Base-by-base conservation (phyloP, 179 eudicot species). In the Silene noctiflora region DNA sequence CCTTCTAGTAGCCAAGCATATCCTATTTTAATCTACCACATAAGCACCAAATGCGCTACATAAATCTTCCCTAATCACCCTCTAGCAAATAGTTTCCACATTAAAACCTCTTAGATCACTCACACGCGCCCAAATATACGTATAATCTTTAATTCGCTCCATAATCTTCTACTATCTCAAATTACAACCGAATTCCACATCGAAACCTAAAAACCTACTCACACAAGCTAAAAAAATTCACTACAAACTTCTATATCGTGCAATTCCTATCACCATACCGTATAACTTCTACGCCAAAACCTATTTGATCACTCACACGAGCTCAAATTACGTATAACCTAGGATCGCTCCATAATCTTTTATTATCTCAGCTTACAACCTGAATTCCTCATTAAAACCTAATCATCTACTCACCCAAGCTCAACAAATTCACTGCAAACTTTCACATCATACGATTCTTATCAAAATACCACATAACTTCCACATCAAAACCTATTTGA, bases 1-100 rank as follows among this genome's bases (percentile, higher is more conserved):
- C 73, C 14, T 17, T 21, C 16, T 21, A 20, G 3, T 35, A 21
- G 16, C 25, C n/a, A 46, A 69, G n/a, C 35, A 44, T 24, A 69
- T 69, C 59, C 5, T 46, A 46, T 69, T 56, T 19, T 22, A 7
- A 55, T 22, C 74, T 71, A 71, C 24, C 35, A 12, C 74, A 11
- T 13, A 22, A 6, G 59, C 59, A 71, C 61, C 44, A 14, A 71
- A 51, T 19, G n/a, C 56, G 29, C 72, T 46, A 13, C 59, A 69
- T 4, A 24, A 33, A 39, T 48, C 10, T 69, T 46, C 20, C 59
- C 51, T 22, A 1, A 21, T 22, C 73, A 20, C 73, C 4, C 58
- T 44, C 35, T 13, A 46, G 27, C 8, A 46, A 1, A 48, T 22
- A 48, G 51, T 44, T 46, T 44, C 33, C 6, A 68, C 51, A 35